Conservation (phyloP, 768 basidiomycete genomes). For the Leccinum uliginosum region DNA sequence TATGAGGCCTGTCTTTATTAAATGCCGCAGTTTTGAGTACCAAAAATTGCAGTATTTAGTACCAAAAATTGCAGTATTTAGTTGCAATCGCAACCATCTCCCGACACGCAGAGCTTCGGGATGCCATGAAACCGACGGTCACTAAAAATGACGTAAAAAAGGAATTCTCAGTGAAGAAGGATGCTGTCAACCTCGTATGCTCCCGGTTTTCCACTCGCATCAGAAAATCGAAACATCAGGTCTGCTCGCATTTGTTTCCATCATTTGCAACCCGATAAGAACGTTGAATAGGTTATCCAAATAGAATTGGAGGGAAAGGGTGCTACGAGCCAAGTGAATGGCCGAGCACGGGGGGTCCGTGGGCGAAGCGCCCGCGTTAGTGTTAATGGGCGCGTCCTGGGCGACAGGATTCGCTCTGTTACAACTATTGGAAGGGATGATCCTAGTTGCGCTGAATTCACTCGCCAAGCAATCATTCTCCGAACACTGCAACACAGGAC, state of each 20-base stretch:
- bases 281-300: constrained; percentile 13
- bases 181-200: constrained; percentile 32
- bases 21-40: not conserved
- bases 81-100: constrained; percentile 42
- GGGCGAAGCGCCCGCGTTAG: constrained; percentile 38
- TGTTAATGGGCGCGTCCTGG: constrained; percentile 20
- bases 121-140: constrained; percentile 42
- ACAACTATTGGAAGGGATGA: constrained; percentile 50
- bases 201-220: constrained; percentile 44
- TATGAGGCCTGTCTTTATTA: constrained; percentile 13
- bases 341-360: constrained; percentile 17
- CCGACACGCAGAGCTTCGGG: constrained; percentile 42
- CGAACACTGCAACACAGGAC: constrained; percentile 13
- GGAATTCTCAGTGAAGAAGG: constrained; percentile 26
- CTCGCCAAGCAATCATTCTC: constrained; percentile 24
- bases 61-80: constrained; percentile 33
- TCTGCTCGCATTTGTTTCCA: constrained; percentile 20
- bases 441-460: constrained; percentile 50
- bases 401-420: constrained; percentile 29
- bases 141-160: constrained; percentile 39
- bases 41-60: constrained; percentile 33
- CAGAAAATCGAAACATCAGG: constrained; percentile 35
- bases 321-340: constrained; percentile 3
- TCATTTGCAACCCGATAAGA: not conserved
- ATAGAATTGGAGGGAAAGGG: constrained; percentile 13